Conservation (phyloP, 1,284 basidiomycete species). For the Ustilago crameri region DNA sequence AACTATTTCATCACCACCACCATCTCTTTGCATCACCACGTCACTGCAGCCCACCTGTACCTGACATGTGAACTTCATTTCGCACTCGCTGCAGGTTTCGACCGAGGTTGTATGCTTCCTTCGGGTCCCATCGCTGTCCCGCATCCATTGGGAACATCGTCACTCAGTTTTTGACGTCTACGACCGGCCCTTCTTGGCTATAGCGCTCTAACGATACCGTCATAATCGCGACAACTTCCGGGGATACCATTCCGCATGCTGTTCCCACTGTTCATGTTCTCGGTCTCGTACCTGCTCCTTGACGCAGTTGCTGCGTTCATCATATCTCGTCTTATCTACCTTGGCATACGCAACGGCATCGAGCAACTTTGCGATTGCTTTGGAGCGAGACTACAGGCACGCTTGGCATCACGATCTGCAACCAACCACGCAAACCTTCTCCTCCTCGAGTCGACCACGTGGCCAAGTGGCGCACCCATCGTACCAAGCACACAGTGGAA, state of each 20-base stretch:
- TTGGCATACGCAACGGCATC: slow-evolving; percentile 16
- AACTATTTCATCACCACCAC: too few relatives aligned
- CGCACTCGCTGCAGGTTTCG: too few relatives aligned
- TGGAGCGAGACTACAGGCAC: slow-evolving; percentile 21
- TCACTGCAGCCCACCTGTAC: not conserved
- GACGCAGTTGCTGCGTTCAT: slow-evolving; percentile 34
- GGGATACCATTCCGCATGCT: slow-evolving; percentile 19
- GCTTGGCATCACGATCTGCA: slow-evolving; percentile 11
- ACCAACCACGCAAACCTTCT: slow-evolving; percentile 13
- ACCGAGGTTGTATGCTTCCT: not conserved
- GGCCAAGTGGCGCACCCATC: slow-evolving; percentile 29
- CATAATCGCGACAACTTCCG: not conserved
- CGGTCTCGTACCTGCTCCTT: slow-evolving; percentile 38
- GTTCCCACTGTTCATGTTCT: slow-evolving; percentile 33
- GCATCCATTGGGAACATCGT: too few relatives aligned
- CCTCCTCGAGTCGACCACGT: slow-evolving; percentile 21
- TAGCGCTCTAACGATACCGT: too few relatives aligned
- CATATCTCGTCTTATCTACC: slow-evolving; percentile 43
- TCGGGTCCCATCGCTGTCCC: too few relatives aligned
- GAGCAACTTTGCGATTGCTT: slow-evolving; percentile 27
- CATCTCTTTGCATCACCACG: too few relatives aligned
- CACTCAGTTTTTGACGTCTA: too few relatives aligned
- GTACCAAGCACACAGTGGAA: slow-evolving; percentile 37
- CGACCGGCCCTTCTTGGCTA: too few relatives aligned
- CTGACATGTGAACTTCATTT: slow-evolving; percentile 10